Evolutionary conservation across 2,329 filamentous ascomycete species (phyloP).

Genomic region (Trichocomaceae sp.): DNA sequence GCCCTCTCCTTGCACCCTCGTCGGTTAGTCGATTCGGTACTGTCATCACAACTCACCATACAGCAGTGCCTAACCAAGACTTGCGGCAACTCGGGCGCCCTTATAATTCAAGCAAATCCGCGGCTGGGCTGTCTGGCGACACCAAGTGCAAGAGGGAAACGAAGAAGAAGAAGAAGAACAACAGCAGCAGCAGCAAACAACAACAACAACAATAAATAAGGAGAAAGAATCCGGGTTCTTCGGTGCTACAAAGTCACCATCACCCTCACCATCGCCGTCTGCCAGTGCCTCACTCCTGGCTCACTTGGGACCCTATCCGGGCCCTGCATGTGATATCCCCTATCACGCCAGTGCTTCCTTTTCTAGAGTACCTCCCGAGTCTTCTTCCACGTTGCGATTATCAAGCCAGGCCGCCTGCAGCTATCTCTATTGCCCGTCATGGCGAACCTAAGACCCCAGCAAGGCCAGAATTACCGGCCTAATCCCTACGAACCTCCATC

Average conservation of each 20-base stretch:
- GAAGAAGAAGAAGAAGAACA: background rate
- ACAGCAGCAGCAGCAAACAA: too few species aligned
- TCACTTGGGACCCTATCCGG: conserved; percentile 5
- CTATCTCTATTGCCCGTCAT: conserved; percentile 30
- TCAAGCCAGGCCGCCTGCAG: background rate
- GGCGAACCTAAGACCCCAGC: conserved; percentile 60
- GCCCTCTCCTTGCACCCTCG: conserved; percentile 33
- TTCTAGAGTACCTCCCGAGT: background rate
- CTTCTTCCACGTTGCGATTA: conserved; percentile 13
- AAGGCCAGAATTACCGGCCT: conserved; percentile 54
- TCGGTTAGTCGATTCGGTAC: background rate
- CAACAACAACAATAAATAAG: background rate
- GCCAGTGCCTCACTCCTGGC: background rate
- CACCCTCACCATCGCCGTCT: too few species aligned
- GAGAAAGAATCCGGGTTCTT: background rate
- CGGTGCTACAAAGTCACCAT: background rate
- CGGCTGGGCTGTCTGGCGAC: background rate
- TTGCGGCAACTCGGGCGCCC: background rate
- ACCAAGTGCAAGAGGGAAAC: too few species aligned
- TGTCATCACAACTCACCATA: background rate
- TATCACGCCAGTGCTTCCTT: background rate
- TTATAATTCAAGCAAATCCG: background rate
- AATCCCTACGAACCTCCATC: conserved; percentile 48
- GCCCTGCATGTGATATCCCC: conserved; percentile 10
- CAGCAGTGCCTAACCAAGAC: background rate